Base-by-base conservation (phyloP, 495 filamentous ascomycete species). In the Penicillium odoratum region DNA sequence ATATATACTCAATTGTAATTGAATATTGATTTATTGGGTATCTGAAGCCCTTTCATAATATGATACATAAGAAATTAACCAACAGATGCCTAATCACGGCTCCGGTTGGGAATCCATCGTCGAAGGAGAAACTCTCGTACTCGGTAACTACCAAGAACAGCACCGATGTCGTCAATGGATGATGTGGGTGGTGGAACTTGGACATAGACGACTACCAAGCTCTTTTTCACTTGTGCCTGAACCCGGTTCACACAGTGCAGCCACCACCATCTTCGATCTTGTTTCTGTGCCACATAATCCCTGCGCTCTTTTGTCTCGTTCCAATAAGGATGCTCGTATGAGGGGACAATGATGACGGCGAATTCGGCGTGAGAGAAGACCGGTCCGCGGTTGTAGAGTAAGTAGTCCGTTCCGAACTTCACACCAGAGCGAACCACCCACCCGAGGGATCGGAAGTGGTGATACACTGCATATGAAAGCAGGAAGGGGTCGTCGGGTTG, bases 341-440 rank as follows among this genome's bases (percentile, higher is more conserved):
- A 83, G 4, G 94, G 95, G 21, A 98, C 57, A 36, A 98, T 83
- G 18, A 93, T 75, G 51, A 96, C 74, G 0, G 88, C 93, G 64
- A 96, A 98, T 67, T 98, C 91, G 34, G 93, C 93, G 69, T 99
- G 94, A 7, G 88, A 81, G 70, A 97, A 98, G 3, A 91, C 93
- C 0, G 95, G 94, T 0, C 94, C 94, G n/a, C 92, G 88, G 56
- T 92, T 85, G 75, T 99, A 99, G 26, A 99, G 81, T 25, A 99
- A 79, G 74, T 88, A 96, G 71, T 99, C 95, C 28, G 90, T 88
- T 53, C 87, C 90, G 66, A 99, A 99, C 71, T 99, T 99, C 63
- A 96, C 85, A 42, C 95, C 94, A 26, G 89, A 84, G 16, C 95
- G 88, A 1, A 93, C 85, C n/a, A 97, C 90, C 94, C 94, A 99